A percentile compares a stretch with the other conserved stretches of the same genome.
Evolutionary conservation across 1,139 yeast genomes (phyloP).

Genomic region (Blastobotrys persicus): DNA sequence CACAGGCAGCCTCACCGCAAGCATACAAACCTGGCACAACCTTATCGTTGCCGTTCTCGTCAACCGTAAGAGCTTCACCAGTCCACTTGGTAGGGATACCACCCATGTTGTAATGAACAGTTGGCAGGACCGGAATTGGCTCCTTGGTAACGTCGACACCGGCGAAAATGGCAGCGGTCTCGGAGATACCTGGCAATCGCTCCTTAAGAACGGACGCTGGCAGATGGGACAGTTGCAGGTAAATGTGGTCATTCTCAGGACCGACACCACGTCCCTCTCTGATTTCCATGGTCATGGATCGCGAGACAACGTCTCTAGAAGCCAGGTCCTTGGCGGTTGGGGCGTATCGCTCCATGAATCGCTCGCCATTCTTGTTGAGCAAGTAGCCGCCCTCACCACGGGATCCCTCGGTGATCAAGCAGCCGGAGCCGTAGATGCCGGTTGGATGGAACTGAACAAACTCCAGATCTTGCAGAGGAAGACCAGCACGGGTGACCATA

Average conservation of each 20-base stretch:
- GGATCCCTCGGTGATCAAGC: slow-evolving; percentile 98
- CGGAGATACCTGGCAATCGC: slow-evolving; percentile 98
- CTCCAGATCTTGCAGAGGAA: slow-evolving; percentile 96
- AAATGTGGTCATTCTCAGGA: slow-evolving; percentile 91
- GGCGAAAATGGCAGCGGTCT: slow-evolving; percentile 96
- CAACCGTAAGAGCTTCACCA: slow-evolving; percentile 87
- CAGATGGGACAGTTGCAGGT: slow-evolving; percentile 88
- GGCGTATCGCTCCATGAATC: slow-evolving; percentile 99
- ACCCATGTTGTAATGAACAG: slow-evolving; percentile 99
- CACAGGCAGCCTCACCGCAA: slow-evolving; percentile 99
- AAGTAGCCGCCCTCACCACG: slow-evolving; percentile 99
- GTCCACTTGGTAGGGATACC: slow-evolving; percentile 98
- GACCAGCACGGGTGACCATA: slow-evolving; percentile 97
- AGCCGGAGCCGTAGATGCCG: slow-evolving; percentile 98
- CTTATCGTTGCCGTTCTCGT: slow-evolving; percentile 85
- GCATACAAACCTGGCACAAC: slow-evolving; percentile 93
- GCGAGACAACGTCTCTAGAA: slow-evolving; percentile 95
- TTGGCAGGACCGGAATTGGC: slow-evolving; percentile 97
- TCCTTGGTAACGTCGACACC: slow-evolving; percentile 99
- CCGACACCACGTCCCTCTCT: slow-evolving; percentile 99
- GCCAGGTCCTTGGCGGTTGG: slow-evolving; percentile 99
- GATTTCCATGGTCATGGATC: slow-evolving; percentile 98
- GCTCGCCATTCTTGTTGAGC: slow-evolving; percentile 95
- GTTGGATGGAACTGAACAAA: slow-evolving; percentile 99
- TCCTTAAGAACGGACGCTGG: slow-evolving; percentile 90